Conservation (phyloP, 345 rosid species). For the Atalantia buxifolia region DNA sequence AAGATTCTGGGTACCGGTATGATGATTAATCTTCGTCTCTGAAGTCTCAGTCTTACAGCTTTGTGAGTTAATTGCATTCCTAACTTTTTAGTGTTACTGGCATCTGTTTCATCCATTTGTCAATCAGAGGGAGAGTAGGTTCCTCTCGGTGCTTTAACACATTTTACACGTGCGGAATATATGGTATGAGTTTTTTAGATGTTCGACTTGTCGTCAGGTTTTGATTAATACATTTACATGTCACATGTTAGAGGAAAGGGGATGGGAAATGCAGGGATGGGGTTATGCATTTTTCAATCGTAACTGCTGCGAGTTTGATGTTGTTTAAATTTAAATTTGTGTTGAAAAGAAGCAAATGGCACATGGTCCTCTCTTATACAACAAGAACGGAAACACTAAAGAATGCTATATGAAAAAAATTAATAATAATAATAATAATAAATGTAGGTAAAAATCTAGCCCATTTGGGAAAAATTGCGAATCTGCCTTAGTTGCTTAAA, state of each 20-base stretch:
- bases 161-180: not conserved
- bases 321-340: too few species aligned
- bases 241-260: not conserved
- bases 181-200: not conserved
- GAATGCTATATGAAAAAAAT: not conserved
- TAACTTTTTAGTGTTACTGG: not conserved
- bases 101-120: not conserved
- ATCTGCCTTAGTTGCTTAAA: too few species aligned
- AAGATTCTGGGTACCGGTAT: not conserved
- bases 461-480: too few species aligned
- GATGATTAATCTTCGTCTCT: too few species aligned
- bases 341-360: not conserved
- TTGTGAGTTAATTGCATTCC: not conserved
- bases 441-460: not conserved
- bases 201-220: not conserved
- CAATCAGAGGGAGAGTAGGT: not conserved
- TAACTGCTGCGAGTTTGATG: not conserved
- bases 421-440: too few species aligned
- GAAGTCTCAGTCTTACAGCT: not conserved
- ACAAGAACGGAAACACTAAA: too few species aligned
- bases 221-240: not conserved
- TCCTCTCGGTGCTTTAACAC: not conserved
- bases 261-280: not conserved
- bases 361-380: not conserved
- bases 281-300: not conserved